These are phyloP conservation scores for Phyllosticta paracitricarpa DNA, from an alignment of 2,329 filamentous ascomycete species.

Conservation along the genomic window DNA sequence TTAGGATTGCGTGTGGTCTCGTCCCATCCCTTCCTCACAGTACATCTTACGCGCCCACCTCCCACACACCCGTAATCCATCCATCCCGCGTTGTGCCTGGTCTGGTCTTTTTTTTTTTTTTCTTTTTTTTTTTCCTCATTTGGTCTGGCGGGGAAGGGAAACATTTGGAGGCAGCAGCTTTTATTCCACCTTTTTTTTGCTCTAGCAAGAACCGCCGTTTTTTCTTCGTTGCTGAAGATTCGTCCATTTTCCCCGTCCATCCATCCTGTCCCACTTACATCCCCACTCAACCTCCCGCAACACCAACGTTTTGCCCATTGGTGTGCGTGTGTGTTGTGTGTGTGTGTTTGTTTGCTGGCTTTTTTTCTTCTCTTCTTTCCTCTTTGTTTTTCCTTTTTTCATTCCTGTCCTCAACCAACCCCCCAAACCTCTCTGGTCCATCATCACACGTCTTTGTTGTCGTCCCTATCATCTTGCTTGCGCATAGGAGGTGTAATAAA, in stretches of 20 bases:
- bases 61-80: neutral
- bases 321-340: conserved; percentile 4
- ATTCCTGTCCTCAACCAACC: neutral
- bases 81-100: conserved; percentile 3
- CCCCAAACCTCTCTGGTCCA: neutral
- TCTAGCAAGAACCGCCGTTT: conserved; percentile 1
- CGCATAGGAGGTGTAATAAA: conserved; percentile 12
- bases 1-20: conserved; percentile 4
- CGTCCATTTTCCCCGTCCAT: too few relatives aligned
- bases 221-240: too few relatives aligned
- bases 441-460: neutral
- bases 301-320: neutral
- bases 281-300: neutral
- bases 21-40: neutral
- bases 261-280: too few relatives aligned
- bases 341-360: conserved; percentile 5
- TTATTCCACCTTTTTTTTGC: conserved; percentile 4
- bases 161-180: conserved; percentile 6
- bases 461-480: conserved; percentile 8
- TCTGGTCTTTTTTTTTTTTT: neutral
- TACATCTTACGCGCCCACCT: conserved; percentile 4
- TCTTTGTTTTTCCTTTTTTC: neutral
- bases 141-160: conserved; percentile 4
- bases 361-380: neutral
- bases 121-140: conserved; percentile 1